phyloP scores from a whole-genome alignment of 768 basidiomycete species.

The Rhodotorula babjevae region DNA sequence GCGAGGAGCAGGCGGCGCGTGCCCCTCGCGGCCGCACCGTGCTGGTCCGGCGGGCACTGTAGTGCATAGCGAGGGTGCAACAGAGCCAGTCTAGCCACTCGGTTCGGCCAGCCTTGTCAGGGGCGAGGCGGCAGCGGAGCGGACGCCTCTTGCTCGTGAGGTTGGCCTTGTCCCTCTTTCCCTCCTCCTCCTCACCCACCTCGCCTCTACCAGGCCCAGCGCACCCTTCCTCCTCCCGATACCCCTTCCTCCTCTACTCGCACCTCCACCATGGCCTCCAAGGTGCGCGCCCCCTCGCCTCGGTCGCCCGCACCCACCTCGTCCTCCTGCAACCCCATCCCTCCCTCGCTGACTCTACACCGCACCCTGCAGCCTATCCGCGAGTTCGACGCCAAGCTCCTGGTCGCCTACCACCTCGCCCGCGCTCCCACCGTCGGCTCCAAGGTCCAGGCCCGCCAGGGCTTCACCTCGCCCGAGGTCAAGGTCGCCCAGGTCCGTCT shows the following conservation, averaged over 20 bases:
- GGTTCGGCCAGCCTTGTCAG: no score
- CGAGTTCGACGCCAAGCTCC: conserved; percentile 98
- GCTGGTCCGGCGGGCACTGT: no score
- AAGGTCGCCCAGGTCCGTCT: conserved; percentile 62
- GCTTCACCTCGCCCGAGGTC: conserved; percentile 62
- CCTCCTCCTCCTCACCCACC: background rate
- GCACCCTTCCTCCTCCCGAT: background rate
- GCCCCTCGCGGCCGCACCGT: no score
- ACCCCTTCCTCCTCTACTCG: background rate
- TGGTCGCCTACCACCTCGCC: conserved; percentile 94
- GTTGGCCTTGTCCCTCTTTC: background rate
- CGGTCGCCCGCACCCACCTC: background rate
- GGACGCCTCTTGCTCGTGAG: no score
- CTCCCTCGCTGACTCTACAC: background rate
- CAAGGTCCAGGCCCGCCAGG: conserved; percentile 52
- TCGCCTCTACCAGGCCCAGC: background rate
- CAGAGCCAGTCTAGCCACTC: no score
- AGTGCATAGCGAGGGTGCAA: no score
- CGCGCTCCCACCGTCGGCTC: conserved; percentile 75
- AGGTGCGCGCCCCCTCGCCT: conserved; percentile 7
- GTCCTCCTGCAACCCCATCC: background rate
- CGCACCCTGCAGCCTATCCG: conserved; percentile 61
- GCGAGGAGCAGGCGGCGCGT: no score
- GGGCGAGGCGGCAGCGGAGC: no score
- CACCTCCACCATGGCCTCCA: conserved; percentile 29